These are phyloP conservation scores for Castanospermum australe DNA, from an alignment of 306 rosid genomes.

Conservation along the genomic window DNA sequence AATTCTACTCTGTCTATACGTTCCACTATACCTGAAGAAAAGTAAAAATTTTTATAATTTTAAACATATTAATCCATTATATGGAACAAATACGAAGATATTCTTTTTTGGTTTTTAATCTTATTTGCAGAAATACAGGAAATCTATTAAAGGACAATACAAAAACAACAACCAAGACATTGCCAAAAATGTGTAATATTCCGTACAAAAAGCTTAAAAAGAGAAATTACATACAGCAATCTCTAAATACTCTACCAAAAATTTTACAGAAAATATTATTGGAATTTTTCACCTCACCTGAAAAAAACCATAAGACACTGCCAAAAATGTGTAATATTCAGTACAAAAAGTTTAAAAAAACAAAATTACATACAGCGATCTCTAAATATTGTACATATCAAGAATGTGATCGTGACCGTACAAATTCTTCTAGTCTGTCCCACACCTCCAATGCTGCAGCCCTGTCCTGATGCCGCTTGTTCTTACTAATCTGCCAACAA, in stretches of 20 bases:
- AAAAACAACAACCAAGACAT: neutral
- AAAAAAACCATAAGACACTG: neutral
- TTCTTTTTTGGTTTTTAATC: neutral
- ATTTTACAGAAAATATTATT: too few relatives aligned
- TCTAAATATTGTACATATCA: slow-evolving; percentile 38
- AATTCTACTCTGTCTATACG: neutral
- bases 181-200: neutral
- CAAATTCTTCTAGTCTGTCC: slow-evolving; percentile 96
- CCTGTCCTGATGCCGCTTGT: slow-evolving; percentile 95
- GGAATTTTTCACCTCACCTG: neutral
- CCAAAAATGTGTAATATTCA: neutral
- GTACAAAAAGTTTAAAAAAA: slow-evolving; percentile 20
- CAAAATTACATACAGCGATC: slow-evolving; percentile 25
- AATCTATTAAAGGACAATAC: neutral
- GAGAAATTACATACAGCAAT: neutral
- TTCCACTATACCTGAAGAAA: neutral
- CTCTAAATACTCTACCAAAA: neutral
- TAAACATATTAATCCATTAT: neutral
- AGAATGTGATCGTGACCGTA: slow-evolving; percentile 83
- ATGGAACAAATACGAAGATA: neutral
- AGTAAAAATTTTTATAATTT: neutral
- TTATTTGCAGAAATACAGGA: neutral
- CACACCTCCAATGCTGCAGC: slow-evolving; percentile 99
- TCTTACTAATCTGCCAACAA: slow-evolving; percentile 83
- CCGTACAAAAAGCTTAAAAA: neutral